phyloP scores from a whole-genome alignment of 352 stramenopile genomes.

The Blastocystis sp. region DNA sequence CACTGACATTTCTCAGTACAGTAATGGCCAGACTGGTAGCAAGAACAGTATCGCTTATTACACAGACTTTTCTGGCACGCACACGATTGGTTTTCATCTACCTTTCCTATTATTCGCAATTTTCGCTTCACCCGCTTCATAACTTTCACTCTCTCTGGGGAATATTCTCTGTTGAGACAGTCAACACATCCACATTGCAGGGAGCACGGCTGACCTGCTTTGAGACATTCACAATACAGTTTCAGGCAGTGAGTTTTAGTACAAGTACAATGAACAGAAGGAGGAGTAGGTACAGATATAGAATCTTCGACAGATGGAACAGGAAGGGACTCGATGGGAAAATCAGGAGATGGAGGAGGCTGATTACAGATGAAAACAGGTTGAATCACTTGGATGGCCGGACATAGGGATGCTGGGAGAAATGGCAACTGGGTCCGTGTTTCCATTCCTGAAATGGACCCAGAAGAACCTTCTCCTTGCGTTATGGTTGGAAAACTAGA shows the following conservation, averaged over 20 bases:
- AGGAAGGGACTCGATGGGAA: not conserved
- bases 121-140: conserved; percentile 2
- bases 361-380: conserved; percentile 14
- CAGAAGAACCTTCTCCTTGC: too few relatives aligned
- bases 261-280: conserved; percentile 19
- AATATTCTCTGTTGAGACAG: conserved; percentile 5
- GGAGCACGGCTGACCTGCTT: conserved; percentile 15
- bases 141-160: not conserved
- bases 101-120: not conserved
- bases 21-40: conserved; percentile 20
- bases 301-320: not conserved
- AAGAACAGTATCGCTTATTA: conserved; percentile 66
- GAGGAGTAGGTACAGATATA: not conserved
- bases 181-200: conserved; percentile 15
- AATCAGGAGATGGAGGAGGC: not conserved
- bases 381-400: conserved; percentile 49
- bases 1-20: conserved; percentile 52
- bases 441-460: too few relatives aligned
- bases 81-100: not conserved
- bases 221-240: conserved; percentile 53
- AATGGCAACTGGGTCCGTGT: not conserved
- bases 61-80: conserved; percentile 52
- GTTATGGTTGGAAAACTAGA: too few relatives aligned
- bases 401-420: not conserved
- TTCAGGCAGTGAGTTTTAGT: conserved; percentile 48